Evolutionary conservation across 2,329 filamentous ascomycete genomes (phyloP).

Genomic region (Helicocarpus griseus): DNA sequence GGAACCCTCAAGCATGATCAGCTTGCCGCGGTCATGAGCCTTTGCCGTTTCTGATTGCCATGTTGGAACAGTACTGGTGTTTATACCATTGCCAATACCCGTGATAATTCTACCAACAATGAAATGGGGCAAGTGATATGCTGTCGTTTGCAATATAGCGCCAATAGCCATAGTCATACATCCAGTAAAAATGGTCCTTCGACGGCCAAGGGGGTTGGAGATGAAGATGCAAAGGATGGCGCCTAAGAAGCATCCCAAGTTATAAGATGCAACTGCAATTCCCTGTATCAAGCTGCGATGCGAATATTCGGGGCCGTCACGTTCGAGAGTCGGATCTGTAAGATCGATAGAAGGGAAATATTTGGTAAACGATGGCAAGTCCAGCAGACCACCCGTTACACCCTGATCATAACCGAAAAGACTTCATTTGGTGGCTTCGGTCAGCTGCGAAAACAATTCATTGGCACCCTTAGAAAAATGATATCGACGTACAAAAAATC

Average conservation of each 20-base stretch:
- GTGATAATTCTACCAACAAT: slow-evolving; percentile 15
- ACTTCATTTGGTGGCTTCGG: too few relatives aligned
- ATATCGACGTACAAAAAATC: slow-evolving; percentile 3
- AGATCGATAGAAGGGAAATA: slow-evolving; percentile 34
- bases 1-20: slow-evolving; percentile 43
- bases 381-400: slow-evolving; percentile 37
- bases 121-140: slow-evolving; percentile 14
- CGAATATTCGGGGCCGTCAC: background rate
- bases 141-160: slow-evolving; percentile 13
- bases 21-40: slow-evolving; percentile 37
- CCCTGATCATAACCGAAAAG: slow-evolving; percentile 34
- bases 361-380: slow-evolving; percentile 30
- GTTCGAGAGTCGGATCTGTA: background rate
- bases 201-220: slow-evolving; percentile 15
- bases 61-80: slow-evolving; percentile 32
- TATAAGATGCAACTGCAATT: slow-evolving; percentile 24
- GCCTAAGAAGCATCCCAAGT: slow-evolving; percentile 19
- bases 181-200: slow-evolving; percentile 16
- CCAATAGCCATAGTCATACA: slow-evolving; percentile 17
- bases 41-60: slow-evolving; percentile 33
- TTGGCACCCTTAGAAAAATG: too few relatives aligned
- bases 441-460: too few relatives aligned
- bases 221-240: slow-evolving; percentile 16
- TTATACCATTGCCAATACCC: slow-evolving; percentile 27
- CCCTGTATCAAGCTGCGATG: slow-evolving; percentile 16